Percentiles rank a stretch among this genome's conserved stretches.
These are phyloP conservation scores for Dimocarpus longan DNA, from an alignment of 345 rosid species.

Conservation along the genomic window DNA sequence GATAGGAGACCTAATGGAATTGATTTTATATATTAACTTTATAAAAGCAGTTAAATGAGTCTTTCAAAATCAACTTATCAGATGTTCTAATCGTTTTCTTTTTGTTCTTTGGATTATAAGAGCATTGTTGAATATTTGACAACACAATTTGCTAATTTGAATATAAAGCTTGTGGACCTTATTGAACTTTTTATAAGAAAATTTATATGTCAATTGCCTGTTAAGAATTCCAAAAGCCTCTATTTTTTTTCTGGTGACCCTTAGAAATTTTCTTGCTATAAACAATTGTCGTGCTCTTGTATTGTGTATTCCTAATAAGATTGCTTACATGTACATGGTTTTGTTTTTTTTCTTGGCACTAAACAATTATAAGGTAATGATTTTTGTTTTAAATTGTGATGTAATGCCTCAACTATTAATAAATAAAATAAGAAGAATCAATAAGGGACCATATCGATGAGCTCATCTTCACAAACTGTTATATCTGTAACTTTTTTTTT, in stretches of 20 bases:
- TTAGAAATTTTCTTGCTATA: background rate
- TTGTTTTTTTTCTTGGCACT: background rate
- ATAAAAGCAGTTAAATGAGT: no score
- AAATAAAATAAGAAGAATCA: background rate
- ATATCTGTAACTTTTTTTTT: no score
- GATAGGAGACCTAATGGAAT: background rate
- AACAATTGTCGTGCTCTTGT: background rate
- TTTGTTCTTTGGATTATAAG: no score
- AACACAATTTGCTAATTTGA: background rate
- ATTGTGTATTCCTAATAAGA: constrained; percentile 6
- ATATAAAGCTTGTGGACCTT: background rate
- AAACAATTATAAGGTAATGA: background rate
- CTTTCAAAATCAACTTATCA: no score
- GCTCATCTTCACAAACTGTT: background rate
- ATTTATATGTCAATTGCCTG: background rate
- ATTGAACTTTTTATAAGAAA: background rate
- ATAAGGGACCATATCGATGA: background rate
- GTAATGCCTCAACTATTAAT: background rate
- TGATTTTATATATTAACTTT: background rate
- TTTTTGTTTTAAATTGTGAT: background rate
- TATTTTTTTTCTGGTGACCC: background rate
- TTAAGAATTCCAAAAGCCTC: background rate
- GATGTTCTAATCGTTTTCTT: no score
- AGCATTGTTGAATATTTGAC: background rate
- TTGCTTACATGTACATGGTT: background rate